Evolutionary conservation across 495 filamentous ascomycete species (phyloP), one percentile per base, ranked within the genome.

Genomic region (Xylaria venustula): DNA sequence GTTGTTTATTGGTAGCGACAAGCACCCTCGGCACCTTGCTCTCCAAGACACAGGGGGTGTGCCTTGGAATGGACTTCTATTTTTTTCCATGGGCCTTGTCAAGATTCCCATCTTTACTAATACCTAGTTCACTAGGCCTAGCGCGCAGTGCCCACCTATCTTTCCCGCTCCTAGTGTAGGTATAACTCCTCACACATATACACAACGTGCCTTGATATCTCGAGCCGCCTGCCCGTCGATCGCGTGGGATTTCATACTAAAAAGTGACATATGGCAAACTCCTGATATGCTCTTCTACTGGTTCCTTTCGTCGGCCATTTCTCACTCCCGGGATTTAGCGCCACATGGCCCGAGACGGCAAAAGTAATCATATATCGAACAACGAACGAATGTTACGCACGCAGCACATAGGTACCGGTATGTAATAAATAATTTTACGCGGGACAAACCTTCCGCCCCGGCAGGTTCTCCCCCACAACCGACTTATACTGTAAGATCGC

Each of bases 11-110:
- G n/a, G 5, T 34, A 34, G 30, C 11, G 30, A 34, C 30, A 11
- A 5, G 30, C 30, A 34, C 30, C 4, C 4, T 11, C 30, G 11
- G 11, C 30, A 4, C 30, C 30, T 34, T 34, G 30, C 11, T 34
- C 30, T 34, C 30, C 30, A 34, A 15, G 14, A 15, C 14, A 40
- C 37, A 34, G 53, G 53, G 53, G 53, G 25, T 44, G 23, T 55
- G 53, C 53, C 53, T 55, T 55, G 53, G 26, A 55, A 55, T 45
- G 37, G 53, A 45, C 53, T 54, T 54, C 40, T 55, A 22, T 44
- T 55, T 37, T 55, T 55, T 44, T 19, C 53, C 53, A 55, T 55
- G 53, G 53, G 40, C 23, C 17, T 8, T 32, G 11, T 20, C 40
- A 34, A 55, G 53, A 55, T 55, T 55, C 53, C 53, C 53, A 55